phyloP scores from a whole-genome alignment of 2,329 filamentous ascomycete genomes.

The Arachnopeziza araneosa region DNA sequence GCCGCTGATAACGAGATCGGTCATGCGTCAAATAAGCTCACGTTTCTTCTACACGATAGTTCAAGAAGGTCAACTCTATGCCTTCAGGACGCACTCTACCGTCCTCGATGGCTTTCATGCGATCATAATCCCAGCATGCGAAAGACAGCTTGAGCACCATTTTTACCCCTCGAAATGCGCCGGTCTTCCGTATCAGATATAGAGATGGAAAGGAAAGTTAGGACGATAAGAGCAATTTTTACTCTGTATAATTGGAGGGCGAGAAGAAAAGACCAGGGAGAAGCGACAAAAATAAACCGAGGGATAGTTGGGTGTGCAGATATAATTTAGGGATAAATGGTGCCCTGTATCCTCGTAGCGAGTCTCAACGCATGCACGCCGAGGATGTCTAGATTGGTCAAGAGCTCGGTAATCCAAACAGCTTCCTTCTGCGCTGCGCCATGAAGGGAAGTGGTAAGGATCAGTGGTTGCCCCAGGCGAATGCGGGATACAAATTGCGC shows the following conservation, averaged over 20 bases:
- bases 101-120: constrained; percentile 10
- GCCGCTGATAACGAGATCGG: too few species aligned
- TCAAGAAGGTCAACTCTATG: constrained; percentile 11
- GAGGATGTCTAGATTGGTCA: too few species aligned
- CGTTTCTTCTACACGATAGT: constrained; percentile 12
- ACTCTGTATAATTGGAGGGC: not conserved
- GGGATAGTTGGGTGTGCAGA: not conserved
- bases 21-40: not conserved
- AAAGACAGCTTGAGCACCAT: constrained; percentile 11
- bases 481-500: too few species aligned
- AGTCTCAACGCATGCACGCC: too few species aligned
- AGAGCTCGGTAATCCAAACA: too few species aligned
- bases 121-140: constrained; percentile 10
- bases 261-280: too few species aligned
- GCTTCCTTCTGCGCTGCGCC: too few species aligned
- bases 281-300: not conserved
- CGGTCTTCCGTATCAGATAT: not conserved
- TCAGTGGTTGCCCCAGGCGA: too few species aligned
- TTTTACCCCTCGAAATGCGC: not conserved
- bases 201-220: not conserved
- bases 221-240: not conserved
- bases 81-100: constrained; percentile 7
- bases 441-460: too few species aligned
- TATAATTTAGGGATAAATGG: not conserved
- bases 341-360: not conserved